Percentiles rank a stretch among this genome's conserved stretches.
phyloP scores from a whole-genome alignment of 2,329 filamentous ascomycete genomes.

The Curvularia sp. region DNA sequence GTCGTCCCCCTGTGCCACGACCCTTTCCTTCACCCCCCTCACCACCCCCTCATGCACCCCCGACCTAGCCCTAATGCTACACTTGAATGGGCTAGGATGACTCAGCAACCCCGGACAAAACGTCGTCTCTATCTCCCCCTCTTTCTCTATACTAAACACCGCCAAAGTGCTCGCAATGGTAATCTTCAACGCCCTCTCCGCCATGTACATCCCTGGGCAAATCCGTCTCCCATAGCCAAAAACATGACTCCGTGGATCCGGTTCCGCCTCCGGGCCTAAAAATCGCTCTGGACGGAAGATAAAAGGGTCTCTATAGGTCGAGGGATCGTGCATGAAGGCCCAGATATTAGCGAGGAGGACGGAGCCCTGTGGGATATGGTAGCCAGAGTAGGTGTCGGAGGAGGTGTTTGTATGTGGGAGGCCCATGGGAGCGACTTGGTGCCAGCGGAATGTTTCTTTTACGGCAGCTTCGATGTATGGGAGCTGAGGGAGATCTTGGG shows the following conservation, averaged over 20 bases:
- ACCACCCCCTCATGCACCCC: constrained; percentile 44
- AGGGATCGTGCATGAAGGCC: constrained; percentile 52
- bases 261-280: constrained; percentile 50
- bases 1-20: constrained; percentile 47
- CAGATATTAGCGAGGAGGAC: constrained; percentile 50
- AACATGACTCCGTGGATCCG: constrained; percentile 43
- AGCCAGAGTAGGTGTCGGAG: constrained; percentile 49
- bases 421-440: constrained; percentile 40
- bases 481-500: constrained; percentile 55
- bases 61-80: constrained; percentile 43
- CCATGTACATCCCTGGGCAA: constrained; percentile 54
- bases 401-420: constrained; percentile 40
- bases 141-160: constrained; percentile 52
- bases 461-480: constrained; percentile 46
- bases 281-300: constrained; percentile 56
- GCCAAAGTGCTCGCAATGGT: constrained; percentile 56
- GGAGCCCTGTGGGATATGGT: constrained; percentile 52
- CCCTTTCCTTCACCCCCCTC: constrained; percentile 32
- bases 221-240: constrained; percentile 54
- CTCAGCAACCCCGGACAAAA: constrained; percentile 40
- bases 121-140: constrained; percentile 5
- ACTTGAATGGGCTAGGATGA: constrained; percentile 48
- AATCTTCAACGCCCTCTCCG: constrained; percentile 52
- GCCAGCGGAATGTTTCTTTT: constrained; percentile 55
- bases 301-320: constrained; percentile 46